phyloP scores from a whole-genome alignment of 768 basidiomycete genomes.

The Tubosaeta sp. region DNA sequence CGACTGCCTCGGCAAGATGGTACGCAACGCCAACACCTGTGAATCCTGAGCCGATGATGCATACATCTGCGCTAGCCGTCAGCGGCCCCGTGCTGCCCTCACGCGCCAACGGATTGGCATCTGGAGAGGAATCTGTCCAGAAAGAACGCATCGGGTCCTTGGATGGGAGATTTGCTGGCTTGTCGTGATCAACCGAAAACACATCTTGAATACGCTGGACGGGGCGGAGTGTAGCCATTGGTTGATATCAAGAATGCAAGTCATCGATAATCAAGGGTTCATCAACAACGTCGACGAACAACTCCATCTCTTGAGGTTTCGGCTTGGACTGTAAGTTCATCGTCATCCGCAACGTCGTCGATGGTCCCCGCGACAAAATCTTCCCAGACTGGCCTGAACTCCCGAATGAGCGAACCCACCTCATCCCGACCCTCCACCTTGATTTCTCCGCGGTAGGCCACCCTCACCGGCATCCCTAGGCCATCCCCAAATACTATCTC shows the following conservation, averaged over 20 bases:
- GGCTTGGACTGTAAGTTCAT: too few relatives aligned
- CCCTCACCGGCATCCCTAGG: too few relatives aligned
- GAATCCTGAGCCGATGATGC: conserved; percentile 77
- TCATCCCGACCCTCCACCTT: too few relatives aligned
- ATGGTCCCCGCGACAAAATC: too few relatives aligned
- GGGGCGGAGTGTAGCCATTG: conserved; percentile 7
- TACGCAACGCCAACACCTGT: conserved; percentile 74
- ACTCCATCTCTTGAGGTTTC: too few relatives aligned
- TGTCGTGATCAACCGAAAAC: conserved; percentile 1
- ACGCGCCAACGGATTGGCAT: conserved; percentile 61
- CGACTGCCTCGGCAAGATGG: conserved; percentile 49
- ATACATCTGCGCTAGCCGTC: conserved; percentile 62
- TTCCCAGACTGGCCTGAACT: too few relatives aligned
- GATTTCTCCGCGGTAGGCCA: too few relatives aligned
- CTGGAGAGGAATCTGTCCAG: conserved; percentile 57
- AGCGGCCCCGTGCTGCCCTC: conserved; percentile 62
- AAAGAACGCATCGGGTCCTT: conserved; percentile 66
- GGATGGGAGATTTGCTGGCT: conserved; percentile 44
- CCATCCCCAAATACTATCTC: too few relatives aligned
- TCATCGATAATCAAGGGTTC: too few relatives aligned
- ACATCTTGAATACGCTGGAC: background rate
- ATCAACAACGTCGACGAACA: too few relatives aligned
- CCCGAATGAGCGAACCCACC: too few relatives aligned
- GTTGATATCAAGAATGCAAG: background rate
- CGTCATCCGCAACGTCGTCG: too few relatives aligned